Evolutionary conservation across 2,329 filamentous ascomycete species (phyloP).

Genomic region (Pseudogymnoascus pannorum): DNA sequence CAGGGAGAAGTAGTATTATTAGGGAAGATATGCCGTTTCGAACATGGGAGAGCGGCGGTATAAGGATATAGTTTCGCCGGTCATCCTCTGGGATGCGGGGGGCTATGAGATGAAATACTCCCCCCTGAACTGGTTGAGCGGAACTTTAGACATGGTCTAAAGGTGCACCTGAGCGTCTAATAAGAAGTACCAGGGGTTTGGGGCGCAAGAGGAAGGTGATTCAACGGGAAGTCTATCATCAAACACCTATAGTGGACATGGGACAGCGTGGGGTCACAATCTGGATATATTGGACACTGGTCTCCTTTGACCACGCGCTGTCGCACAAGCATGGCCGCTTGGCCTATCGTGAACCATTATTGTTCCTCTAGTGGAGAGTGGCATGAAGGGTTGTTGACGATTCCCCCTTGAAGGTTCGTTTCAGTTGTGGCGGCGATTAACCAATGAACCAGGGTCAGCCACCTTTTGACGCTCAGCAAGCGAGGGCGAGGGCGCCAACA

Average conservation of each 20-base stretch:
- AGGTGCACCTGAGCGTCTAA: not conserved
- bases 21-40: not conserved
- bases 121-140: not conserved
- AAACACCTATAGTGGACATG: not conserved
- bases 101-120: not conserved
- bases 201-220: not conserved
- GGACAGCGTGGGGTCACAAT: not conserved
- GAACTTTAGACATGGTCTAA: constrained; percentile 4
- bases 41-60: constrained; percentile 7
- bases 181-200: not conserved
- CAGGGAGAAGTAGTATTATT: not conserved
- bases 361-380: not conserved
- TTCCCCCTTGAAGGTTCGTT: not conserved
- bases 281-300: not conserved
- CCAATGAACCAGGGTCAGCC: constrained; percentile 5
- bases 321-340: not conserved
- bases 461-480: not conserved
- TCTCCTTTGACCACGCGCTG: not conserved
- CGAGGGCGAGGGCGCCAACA: constrained; percentile 3
- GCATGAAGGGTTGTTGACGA: not conserved
- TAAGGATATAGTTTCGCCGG: constrained; percentile 8
- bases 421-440: not conserved
- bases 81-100: not conserved
- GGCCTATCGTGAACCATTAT: not conserved
- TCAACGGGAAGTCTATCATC: not conserved